Percentiles rank a stretch among this genome's conserved stretches.
Evolutionary conservation across 164 flowering plant genomes (phyloP).

Genomic region (Berberis vulgaris): DNA sequence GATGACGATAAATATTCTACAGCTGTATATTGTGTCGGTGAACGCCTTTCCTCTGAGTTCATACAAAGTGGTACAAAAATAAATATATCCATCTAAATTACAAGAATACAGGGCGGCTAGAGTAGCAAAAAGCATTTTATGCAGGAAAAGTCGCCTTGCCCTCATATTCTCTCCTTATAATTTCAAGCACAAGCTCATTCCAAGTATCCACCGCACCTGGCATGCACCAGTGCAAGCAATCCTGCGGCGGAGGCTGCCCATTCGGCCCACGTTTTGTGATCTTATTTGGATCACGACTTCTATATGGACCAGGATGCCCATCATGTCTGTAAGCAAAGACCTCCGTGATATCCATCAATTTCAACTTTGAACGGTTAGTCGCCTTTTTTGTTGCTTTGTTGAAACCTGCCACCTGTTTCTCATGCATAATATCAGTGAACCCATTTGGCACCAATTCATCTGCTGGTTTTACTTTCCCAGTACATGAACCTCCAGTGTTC

Average conservation of each 20-base stretch:
- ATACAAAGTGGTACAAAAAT: not conserved
- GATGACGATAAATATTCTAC: too few relatives aligned
- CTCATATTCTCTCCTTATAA: constrained; percentile 55
- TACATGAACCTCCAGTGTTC: constrained; percentile 98
- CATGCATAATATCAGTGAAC: constrained; percentile 72
- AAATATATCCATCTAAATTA: constrained; percentile 1
- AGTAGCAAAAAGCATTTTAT: constrained; percentile 11
- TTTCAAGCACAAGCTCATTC: constrained; percentile 85
- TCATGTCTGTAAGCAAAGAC: constrained; percentile 69
- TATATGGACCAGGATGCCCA: constrained; percentile 95
- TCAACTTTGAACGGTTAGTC: constrained; percentile 44
- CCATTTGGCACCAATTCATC: constrained; percentile 61
- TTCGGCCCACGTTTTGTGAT: constrained; percentile 71
- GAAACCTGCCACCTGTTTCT: constrained; percentile 71
- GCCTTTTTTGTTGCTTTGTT: constrained; percentile 44
- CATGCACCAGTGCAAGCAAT: constrained; percentile 99
- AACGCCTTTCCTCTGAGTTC: too few relatives aligned
- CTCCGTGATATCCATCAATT: constrained; percentile 79
- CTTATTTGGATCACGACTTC: constrained; percentile 84
- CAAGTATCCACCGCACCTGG: constrained; percentile 98
- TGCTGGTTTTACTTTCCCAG: constrained; percentile 68
- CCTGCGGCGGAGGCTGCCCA: constrained; percentile 93
- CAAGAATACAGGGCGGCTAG: constrained; percentile 1
- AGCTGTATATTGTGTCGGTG: too few relatives aligned
- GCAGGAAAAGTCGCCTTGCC: constrained; percentile 14